Evolutionary conservation across 148 eudicot genomes (phyloP).

Genomic region (Vaccinium myrtillus): DNA sequence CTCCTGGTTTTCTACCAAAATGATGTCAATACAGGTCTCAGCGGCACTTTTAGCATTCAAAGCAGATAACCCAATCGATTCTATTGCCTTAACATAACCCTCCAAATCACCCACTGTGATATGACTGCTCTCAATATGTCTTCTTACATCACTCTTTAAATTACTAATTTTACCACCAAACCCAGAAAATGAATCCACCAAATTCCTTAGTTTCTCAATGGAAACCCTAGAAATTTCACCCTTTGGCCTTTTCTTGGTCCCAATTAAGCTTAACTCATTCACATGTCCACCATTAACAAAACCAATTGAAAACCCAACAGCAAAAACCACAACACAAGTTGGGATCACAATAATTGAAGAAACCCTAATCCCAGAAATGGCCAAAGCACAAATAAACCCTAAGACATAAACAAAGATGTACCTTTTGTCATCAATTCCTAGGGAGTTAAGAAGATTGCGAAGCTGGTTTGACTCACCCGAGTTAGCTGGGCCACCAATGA

Average conservation of each 20-base stretch:
- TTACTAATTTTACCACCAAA: conserved; percentile 43
- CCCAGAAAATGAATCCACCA: conserved; percentile 43
- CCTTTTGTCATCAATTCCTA: conserved; percentile 71
- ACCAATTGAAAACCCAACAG: conserved; percentile 79
- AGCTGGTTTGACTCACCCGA: conserved; percentile 64
- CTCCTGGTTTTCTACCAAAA: conserved; percentile 37
- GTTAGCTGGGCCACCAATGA: conserved; percentile 32
- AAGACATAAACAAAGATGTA: conserved; percentile 64
- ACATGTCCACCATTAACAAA: conserved; percentile 49
- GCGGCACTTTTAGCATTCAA: conserved; percentile 47
- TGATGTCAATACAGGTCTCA: conserved; percentile 40
- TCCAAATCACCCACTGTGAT: conserved; percentile 65
- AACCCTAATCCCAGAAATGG: conserved; percentile 78
- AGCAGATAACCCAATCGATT: conserved; percentile 38
- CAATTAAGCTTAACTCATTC: conserved; percentile 37
- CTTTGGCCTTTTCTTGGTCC: conserved; percentile 32
- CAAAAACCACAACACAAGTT: conserved; percentile 75
- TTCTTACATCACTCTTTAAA: conserved; percentile 49
- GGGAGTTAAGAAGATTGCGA: conserved; percentile 36
- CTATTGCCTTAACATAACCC: conserved; percentile 50
- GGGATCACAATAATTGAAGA: conserved; percentile 79
- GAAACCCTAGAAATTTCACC: conserved; percentile 37
- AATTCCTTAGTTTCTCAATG: conserved; percentile 49
- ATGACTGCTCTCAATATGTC: conserved; percentile 45
- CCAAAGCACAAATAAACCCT: conserved; percentile 91